These are phyloP conservation scores for Coemansia sp. DNA, from an alignment of 192 early-diverging fungal genomes.

Conservation along the genomic window DNA sequence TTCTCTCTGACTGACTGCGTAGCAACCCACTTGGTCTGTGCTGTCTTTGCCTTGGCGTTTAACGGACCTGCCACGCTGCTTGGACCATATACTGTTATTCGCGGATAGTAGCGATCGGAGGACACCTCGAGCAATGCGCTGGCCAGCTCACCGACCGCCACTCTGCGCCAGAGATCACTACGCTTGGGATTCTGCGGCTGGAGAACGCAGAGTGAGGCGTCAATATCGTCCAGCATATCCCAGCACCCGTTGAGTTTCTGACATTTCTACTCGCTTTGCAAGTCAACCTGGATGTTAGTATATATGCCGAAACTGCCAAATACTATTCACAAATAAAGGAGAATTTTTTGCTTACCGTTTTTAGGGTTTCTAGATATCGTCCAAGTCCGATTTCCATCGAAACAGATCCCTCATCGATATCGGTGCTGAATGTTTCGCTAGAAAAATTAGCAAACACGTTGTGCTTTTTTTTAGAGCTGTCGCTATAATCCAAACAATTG, in stretches of 20 bases:
- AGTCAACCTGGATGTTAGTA: too few relatives aligned
- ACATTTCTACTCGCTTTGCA: conserved; percentile 42
- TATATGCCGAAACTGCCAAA: too few relatives aligned
- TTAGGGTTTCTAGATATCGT: conserved; percentile 22
- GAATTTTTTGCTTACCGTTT: conserved; percentile 16
- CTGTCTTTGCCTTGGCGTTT: conserved; percentile 15
- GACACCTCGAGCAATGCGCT: conserved; percentile 30
- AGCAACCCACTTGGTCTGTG: conserved; percentile 15
- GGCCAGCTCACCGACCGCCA: conserved; percentile 25
- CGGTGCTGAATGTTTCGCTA: conserved; percentile 24
- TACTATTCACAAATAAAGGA: too few relatives aligned
- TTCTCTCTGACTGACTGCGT: conserved; percentile 16
- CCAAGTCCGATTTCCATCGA: conserved; percentile 20
- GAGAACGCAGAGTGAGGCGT: conserved; percentile 34
- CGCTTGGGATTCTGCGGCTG: conserved; percentile 35
- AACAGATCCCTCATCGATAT: conserved; percentile 18
- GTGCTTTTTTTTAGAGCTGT: conserved; percentile 21
- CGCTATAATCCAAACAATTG: conserved; percentile 10
- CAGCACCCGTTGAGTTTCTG: conserved; percentile 19
- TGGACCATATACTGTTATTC: conserved; percentile 37
- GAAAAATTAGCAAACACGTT: conserved; percentile 28
- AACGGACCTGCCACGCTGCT: conserved; percentile 19
- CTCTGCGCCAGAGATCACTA: conserved; percentile 36
- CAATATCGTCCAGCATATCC: conserved; percentile 35
- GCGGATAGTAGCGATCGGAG: conserved; percentile 22